phyloP scores from a whole-genome alignment of 2,329 filamentous ascomycete species.

The Venturia pyrina region DNA sequence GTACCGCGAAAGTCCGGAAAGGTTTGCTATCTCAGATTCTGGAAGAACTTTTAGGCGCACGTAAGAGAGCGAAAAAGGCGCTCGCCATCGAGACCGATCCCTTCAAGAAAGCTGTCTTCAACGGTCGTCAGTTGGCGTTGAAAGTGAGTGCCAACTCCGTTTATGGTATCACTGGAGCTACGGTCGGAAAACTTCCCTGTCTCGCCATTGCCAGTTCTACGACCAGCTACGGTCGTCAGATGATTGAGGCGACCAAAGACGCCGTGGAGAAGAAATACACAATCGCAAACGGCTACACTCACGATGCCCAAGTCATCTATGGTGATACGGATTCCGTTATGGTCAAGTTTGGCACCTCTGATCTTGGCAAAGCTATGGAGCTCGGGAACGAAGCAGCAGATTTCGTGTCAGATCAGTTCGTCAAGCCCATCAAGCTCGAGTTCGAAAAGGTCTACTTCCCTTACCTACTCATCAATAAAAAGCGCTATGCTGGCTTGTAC shows the following conservation, averaged over 20 bases:
- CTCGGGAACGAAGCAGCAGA: conserved; percentile 86
- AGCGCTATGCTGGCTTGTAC: conserved; percentile 94
- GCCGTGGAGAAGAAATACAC: conserved; percentile 86
- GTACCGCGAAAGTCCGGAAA: conserved; percentile 79
- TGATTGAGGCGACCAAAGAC: conserved; percentile 98
- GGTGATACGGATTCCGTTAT: conserved; percentile 99
- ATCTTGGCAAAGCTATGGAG: conserved; percentile 83
- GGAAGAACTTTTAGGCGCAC: conserved; percentile 79
- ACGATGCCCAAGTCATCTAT: conserved; percentile 95
- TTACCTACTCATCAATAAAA: conserved; percentile 98
- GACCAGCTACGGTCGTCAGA: conserved; percentile 91
- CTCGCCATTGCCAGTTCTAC: conserved; percentile 92
- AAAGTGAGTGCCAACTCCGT: conserved; percentile 98
- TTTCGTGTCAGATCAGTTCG: conserved; percentile 82
- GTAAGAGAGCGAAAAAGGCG: conserved; percentile 91
- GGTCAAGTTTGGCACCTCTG: conserved; percentile 93
- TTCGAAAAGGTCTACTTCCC: conserved; percentile 99
- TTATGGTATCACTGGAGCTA: conserved; percentile 93
- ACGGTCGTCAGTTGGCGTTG: conserved; percentile 90
- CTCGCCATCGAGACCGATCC: conserved; percentile 80
- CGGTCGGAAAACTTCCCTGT: conserved; percentile 90
- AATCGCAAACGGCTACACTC: conserved; percentile 86
- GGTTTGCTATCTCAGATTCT: conserved; percentile 90
- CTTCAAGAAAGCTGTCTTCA: conserved; percentile 96
- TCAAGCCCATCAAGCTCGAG: conserved; percentile 96